Percentiles rank a stretch among this genome's conserved stretches.
These are phyloP conservation scores for Penicillium sp. DNA, from an alignment of 2,329 filamentous ascomycete genomes.

Conservation along the genomic window DNA sequence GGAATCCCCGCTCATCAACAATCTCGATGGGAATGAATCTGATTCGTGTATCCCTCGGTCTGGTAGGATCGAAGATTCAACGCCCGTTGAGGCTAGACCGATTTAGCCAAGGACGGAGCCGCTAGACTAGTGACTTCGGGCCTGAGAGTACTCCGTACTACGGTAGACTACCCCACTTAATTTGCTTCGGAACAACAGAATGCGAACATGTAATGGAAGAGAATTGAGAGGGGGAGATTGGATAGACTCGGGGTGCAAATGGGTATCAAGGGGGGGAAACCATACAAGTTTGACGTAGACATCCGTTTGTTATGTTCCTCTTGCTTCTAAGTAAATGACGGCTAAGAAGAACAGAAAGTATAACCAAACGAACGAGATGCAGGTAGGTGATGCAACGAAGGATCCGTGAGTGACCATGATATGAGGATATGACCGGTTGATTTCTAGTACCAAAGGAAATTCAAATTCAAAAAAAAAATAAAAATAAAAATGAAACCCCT, in stretches of 20 bases:
- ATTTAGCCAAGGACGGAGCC: slow-evolving; percentile 5
- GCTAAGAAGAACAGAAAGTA: background rate
- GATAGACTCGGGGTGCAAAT: background rate
- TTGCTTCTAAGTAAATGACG: background rate
- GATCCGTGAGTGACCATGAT: background rate
- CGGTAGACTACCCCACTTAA: background rate
- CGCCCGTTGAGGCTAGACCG: slow-evolving; percentile 2
- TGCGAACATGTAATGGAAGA: background rate
- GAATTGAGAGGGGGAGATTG: too few species aligned
- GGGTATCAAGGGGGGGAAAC: too few species aligned
- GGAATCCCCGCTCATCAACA: too few species aligned
- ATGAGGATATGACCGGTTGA: background rate
- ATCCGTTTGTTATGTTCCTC: background rate
- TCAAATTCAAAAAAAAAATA: background rate
- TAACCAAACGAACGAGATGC: background rate
- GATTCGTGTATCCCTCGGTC: background rate
- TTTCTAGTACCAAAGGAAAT: background rate
- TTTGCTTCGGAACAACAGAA: background rate
- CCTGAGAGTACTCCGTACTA: too few species aligned
- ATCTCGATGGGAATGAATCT: background rate
- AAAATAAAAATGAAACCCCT: background rate
- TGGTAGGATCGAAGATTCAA: background rate
- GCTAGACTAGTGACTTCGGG: background rate
- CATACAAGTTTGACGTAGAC: background rate
- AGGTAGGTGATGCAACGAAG: background rate